Evolutionary conservation across 2,329 filamentous ascomycete genomes (phyloP).

Genomic region (Fusarium floridanum): DNA sequence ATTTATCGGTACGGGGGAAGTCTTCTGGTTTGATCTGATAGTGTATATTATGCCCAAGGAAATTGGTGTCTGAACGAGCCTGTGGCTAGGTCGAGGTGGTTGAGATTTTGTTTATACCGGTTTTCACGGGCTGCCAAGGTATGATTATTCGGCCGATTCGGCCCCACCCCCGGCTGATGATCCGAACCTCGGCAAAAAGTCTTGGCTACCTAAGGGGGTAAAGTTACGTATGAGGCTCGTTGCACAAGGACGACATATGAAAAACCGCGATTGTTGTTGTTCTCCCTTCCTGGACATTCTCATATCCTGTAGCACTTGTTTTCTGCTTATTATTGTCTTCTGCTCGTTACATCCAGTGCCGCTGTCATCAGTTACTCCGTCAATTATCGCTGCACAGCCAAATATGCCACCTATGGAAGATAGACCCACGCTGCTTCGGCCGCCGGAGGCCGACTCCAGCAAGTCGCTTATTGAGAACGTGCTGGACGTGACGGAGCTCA

Average conservation of each 20-base stretch:
- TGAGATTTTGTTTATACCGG: too few relatives aligned
- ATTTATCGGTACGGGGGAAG: too few relatives aligned
- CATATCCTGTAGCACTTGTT: background rate
- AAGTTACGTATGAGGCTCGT: conserved; percentile 27
- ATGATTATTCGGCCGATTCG: conserved; percentile 27
- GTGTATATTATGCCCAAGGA: too few relatives aligned
- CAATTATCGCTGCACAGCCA: conserved; percentile 6
- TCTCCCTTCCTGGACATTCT: conserved; percentile 4
- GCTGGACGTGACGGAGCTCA: conserved; percentile 85
- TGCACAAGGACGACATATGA: conserved; percentile 23
- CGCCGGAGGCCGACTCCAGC: conserved; percentile 77
- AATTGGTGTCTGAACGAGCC: too few relatives aligned
- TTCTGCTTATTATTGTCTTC: background rate
- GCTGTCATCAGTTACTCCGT: background rate
- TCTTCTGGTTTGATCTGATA: too few relatives aligned
- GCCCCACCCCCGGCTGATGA: conserved; percentile 26
- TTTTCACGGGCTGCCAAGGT: conserved; percentile 21
- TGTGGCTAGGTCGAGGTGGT: too few relatives aligned
- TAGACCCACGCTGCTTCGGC: conserved; percentile 67
- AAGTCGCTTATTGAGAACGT: conserved; percentile 90
- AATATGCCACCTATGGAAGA: conserved; percentile 44
- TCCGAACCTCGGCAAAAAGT: conserved; percentile 41
- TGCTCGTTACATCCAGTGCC: background rate
- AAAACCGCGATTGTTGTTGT: conserved; percentile 26
- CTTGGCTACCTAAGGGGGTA: conserved; percentile 21